A percentile compares a stretch with the other conserved stretches of the same genome.
Evolutionary conservation across 1,284 basidiomycete genomes (phyloP).

Genomic region (Papiliotrema flavescens): DNA sequence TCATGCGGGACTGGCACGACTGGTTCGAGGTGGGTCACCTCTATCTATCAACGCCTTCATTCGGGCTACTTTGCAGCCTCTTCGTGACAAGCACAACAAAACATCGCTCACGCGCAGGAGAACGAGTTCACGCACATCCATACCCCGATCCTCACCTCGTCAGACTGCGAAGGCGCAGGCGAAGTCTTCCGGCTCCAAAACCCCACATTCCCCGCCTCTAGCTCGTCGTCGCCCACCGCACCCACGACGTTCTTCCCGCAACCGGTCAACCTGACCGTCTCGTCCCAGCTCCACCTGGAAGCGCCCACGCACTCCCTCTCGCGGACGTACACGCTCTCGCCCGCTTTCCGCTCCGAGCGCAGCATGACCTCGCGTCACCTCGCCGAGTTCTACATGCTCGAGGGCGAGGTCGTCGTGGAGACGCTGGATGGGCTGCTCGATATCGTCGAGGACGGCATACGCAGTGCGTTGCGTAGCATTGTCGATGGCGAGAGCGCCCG

Average conservation of each 20-base stretch:
- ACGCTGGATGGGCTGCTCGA: conserved; percentile 59
- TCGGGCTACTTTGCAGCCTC: too few relatives aligned
- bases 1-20: conserved; percentile 56
- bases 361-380: conserved; percentile 87
- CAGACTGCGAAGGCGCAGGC: conserved; percentile 96
- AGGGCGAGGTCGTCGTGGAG: conserved; percentile 75
- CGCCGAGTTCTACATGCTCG: conserved; percentile 98
- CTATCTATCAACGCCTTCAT: too few relatives aligned
- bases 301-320: conserved; percentile 72
- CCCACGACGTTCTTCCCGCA: conserved; percentile 35
- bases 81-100: neutral
- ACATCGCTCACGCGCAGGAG: conserved; percentile 48
- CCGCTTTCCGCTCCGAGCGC: conserved; percentile 88
- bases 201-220: neutral
- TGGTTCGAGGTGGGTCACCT: conserved; percentile 64
- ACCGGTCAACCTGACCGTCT: conserved; percentile 85
- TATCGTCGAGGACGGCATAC: conserved; percentile 62
- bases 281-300: conserved; percentile 93
- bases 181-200: conserved; percentile 73
- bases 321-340: conserved; percentile 84
- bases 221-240: neutral
- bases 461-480: conserved; percentile 19
- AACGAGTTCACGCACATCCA: conserved; percentile 76
- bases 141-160: conserved; percentile 82
- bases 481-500: conserved; percentile 14